Base-by-base conservation (phyloP, 1,284 basidiomycete genomes). In the Malassezia yamatoensis region DNA sequence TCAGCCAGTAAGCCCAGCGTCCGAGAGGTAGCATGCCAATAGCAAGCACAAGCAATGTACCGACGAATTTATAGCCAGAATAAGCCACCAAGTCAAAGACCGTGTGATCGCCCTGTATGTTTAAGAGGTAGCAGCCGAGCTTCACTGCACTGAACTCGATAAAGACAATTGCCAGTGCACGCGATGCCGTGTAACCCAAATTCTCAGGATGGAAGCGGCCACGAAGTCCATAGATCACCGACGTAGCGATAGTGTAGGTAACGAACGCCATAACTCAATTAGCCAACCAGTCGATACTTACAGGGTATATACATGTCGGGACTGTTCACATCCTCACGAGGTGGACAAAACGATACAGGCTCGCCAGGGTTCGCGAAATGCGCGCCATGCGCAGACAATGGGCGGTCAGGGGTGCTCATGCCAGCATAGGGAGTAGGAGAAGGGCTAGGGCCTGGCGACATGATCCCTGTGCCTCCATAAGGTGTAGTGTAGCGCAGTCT, bases 221-320 rank as follows among this genome's bases (percentile, higher is more conserved):
- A 58, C 87, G 81, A 11, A 94, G 78, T 20, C 93, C 93, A 3
- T 87, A 84, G 58, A 88, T 83, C 18, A 96, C 79, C 33, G 70
- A 72, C 1, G 88, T 88, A 4, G 94, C 79, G 21, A 98, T 84
- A 63, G 96, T 86, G 74, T 96, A 98, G 0, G 94, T 96, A 18
- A 94, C 88, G 29, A 98, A 81, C 0, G 90, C 87, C 93, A 98
- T 98, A 16, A 85, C 88, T 91, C 64, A 1, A 36, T 38, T 15
- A 45, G 50, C 32, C 16, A 36, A 21, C 8, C 20, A 39, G 8
- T 54, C 20, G 29, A 9, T 2, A 78, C 86, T 58, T 59, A 90
- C 89, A 80, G 5, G 94, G 93, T 61, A 98, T 96, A 76, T 98
- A 98, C 21, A 96, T 78, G 77, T 98, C 93, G 0, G 94, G 93